phyloP scores from a whole-genome alignment of 805 yeast species.

The Cyberlindnera euphorbiae region DNA sequence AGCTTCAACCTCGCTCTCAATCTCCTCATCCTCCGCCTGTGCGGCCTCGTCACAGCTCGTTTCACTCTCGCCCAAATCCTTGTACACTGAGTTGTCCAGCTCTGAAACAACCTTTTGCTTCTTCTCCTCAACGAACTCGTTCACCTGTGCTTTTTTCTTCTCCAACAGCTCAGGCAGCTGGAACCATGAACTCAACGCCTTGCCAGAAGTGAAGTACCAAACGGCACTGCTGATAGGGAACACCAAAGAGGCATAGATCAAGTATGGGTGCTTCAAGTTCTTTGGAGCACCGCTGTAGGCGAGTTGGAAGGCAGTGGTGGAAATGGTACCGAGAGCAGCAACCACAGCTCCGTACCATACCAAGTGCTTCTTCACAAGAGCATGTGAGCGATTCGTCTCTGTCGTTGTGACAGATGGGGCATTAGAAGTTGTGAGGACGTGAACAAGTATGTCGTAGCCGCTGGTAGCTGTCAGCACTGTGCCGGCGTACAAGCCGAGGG shows the following conservation, averaged over 20 bases:
- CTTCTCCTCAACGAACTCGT: slow-evolving; percentile 6
- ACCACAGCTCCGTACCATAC: slow-evolving; percentile 24
- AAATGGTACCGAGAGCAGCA: slow-evolving; percentile 39
- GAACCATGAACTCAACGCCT: slow-evolving; percentile 4
- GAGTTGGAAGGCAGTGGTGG: slow-evolving; percentile 46
- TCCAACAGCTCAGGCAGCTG: slow-evolving; percentile 5
- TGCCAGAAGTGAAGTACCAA: slow-evolving; percentile 11
- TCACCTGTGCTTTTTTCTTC: not conserved
- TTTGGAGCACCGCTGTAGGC: slow-evolving; percentile 56
- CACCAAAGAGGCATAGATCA: slow-evolving; percentile 41
- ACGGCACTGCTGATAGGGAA: slow-evolving; percentile 20
- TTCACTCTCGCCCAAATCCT: slow-evolving; percentile 32
- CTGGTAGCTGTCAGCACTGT: slow-evolving; percentile 33
- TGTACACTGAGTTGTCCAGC: slow-evolving; percentile 42
- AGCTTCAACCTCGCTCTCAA: slow-evolving; percentile 39
- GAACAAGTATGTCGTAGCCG: slow-evolving; percentile 20
- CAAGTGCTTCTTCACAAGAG: slow-evolving; percentile 17
- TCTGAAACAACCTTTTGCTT: slow-evolving; percentile 34
- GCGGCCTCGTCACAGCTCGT: slow-evolving; percentile 19
- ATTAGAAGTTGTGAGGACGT: slow-evolving; percentile 32
- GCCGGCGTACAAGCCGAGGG: slow-evolving; percentile 63
- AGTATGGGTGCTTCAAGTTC: slow-evolving; percentile 64
- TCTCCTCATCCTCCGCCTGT: slow-evolving; percentile 28
- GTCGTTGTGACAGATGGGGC: too few relatives aligned
- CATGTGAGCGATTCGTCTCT: slow-evolving; percentile 27